These are phyloP conservation scores for Schizonepeta tenuifolia DNA, from an alignment of 257 asterid genomes.

Conservation along the genomic window DNA sequence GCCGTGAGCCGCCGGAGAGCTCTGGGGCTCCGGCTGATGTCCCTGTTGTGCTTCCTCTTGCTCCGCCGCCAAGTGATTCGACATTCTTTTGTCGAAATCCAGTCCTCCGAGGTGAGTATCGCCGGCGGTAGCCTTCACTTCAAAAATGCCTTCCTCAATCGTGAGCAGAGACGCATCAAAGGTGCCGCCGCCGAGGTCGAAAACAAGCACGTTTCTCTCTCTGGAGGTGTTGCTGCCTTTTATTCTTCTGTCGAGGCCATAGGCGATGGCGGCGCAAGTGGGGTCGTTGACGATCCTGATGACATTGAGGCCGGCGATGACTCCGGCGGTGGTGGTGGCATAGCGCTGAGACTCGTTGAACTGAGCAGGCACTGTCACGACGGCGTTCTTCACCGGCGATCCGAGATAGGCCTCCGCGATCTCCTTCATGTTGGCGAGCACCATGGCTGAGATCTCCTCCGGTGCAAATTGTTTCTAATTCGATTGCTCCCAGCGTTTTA, in stretches of 20 bases:
- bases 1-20: not conserved
- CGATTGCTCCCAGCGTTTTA: too few species aligned
- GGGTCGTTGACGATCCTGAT: not conserved
- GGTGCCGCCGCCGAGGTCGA: not conserved
- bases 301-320: not conserved
- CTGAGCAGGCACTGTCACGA: not conserved
- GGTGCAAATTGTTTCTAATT: not conserved
- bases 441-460: not conserved
- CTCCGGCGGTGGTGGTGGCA: not conserved
- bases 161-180: not conserved
- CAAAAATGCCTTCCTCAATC: not conserved
- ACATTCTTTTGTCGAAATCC: not conserved
- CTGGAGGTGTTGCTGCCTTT: not conserved
- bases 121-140: not conserved
- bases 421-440: not conserved
- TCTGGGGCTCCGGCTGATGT: not conserved
- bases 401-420: not conserved
- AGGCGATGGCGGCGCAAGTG: not conserved
- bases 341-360: not conserved
- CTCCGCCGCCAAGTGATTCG: not conserved
- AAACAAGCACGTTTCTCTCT: not conserved
- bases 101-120: not conserved
- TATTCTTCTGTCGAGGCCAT: not conserved
- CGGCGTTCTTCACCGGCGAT: not conserved
- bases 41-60: not conserved